Conservation (phyloP, 78 protist species). For the Cavenderia fasciculata region DNA sequence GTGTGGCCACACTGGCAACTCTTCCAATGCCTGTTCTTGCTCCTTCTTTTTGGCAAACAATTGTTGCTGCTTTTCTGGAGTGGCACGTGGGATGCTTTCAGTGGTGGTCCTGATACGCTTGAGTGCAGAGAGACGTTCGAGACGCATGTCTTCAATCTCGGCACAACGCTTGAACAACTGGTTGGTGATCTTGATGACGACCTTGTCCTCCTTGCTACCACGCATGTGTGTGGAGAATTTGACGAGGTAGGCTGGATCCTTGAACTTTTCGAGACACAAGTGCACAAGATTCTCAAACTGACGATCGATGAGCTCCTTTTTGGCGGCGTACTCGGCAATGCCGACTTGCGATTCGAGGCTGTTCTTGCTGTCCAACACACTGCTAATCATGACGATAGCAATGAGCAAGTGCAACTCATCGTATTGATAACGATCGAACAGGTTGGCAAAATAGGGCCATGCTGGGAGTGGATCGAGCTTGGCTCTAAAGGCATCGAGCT, state of each 20-base stretch:
- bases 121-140: not conserved
- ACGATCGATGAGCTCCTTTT: not conserved
- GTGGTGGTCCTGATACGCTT: not conserved
- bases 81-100: not conserved
- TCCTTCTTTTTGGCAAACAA: not conserved
- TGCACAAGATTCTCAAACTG: slow-evolving; percentile 18
- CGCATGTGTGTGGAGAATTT: slow-evolving; percentile 46
- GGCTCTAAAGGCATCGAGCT: not conserved
- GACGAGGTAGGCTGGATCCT: slow-evolving; percentile 55
- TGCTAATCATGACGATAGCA: slow-evolving; percentile 46
- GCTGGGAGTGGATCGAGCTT: slow-evolving; percentile 33
- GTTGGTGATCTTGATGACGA: slow-evolving; percentile 5
- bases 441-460: slow-evolving; percentile 37
- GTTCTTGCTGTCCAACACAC: slow-evolving; percentile 44
- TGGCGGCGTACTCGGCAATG: slow-evolving; percentile 14
- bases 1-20: slow-evolving; percentile 39
- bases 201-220: slow-evolving; percentile 30
- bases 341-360: slow-evolving; percentile 1
- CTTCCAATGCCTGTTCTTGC: not conserved
- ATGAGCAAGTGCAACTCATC: slow-evolving; percentile 36
- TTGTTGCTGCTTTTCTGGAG: not conserved
- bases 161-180: slow-evolving; percentile 44
- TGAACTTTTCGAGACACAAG: slow-evolving; percentile 63
- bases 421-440: slow-evolving; percentile 37
- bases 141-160: slow-evolving; percentile 38